Evolutionary conservation across 352 stramenopile genomes (phyloP), one percentile per base, ranked within the genome.

Genomic region (Pythium scleroteichum): DNA sequence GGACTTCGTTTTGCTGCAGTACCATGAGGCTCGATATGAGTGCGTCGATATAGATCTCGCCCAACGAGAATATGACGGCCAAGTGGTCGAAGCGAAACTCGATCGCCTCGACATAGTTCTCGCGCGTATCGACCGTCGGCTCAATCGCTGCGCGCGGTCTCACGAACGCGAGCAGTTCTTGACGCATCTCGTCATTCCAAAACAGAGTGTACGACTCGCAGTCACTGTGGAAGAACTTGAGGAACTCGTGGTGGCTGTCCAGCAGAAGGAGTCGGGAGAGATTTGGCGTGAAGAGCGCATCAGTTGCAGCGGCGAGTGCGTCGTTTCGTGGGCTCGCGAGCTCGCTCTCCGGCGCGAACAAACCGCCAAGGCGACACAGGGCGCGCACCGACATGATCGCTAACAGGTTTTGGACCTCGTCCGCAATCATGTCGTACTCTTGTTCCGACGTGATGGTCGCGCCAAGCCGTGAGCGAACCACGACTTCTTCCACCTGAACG

Each of bases 191-290:
- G n/a, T 66, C 54, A 39, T 87, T 93, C 87, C 87, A 95, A 59
- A 82, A 85, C n/a, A 95, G 45, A 10, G 79, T 91, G 53, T 92
- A 90, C 6, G 83, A 92, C 53, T 87, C 75, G 27, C 79, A 93
- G 40, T 95, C 79, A 27, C 74, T 63, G 44, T 94, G 85, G 35
- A 85, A 92, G 10, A 94, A 70, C 61, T 90, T 91, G 38, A 95
- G 64, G 41, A 93, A 95, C 55, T 94, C 85, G 56, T 92, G 76
- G 38, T 90, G 82, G 39, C 71, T 92, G 27, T 75, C 84, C 0
- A 92, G 58, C 20, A 79, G 33, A 38, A 95, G 57, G 19, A 93
- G 56, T 4, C 67, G 53, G 9, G 84, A 75, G 26, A 94, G 59
- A 47, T 92, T 94, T 4, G 87, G 87, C 7, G 85, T 94, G 59